These are phyloP conservation scores for Pilaira anomala DNA, from an alignment of 192 early-diverging fungal genomes.

Conservation along the genomic window DNA sequence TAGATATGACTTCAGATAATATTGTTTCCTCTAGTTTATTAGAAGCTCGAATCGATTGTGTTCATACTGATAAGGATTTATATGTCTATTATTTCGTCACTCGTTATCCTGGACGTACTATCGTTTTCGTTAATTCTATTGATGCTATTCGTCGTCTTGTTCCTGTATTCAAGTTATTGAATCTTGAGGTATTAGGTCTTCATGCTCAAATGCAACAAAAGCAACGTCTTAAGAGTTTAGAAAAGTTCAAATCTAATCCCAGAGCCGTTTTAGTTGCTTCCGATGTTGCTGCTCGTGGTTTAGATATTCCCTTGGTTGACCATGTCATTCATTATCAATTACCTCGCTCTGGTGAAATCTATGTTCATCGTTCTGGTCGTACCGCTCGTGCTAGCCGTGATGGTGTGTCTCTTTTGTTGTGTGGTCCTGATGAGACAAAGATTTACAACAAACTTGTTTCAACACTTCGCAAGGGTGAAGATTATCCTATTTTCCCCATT, in stretches of 20 bases:
- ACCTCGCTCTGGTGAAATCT: slow-evolving; percentile 89
- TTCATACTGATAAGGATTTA: slow-evolving; percentile 78
- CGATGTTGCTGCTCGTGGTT: slow-evolving; percentile 93
- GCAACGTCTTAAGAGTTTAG: slow-evolving; percentile 90
- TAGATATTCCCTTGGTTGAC: slow-evolving; percentile 91
- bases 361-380: slow-evolving; percentile 92
- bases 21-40: slow-evolving; percentile 67
- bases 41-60: slow-evolving; percentile 86
- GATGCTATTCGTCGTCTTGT: slow-evolving; percentile 86
- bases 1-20: slow-evolving; percentile 68
- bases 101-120: slow-evolving; percentile 82
- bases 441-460: slow-evolving; percentile 81
- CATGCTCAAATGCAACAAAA: slow-evolving; percentile 97
- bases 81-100: slow-evolving; percentile 86
- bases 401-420: slow-evolving; percentile 81
- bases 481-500: slow-evolving; percentile 76
- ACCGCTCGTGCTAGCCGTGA: slow-evolving; percentile 85
- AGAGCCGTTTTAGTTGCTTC: slow-evolving; percentile 87
- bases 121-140: slow-evolving; percentile 96
- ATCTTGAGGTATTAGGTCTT: slow-evolving; percentile 72
- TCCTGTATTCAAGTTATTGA: slow-evolving; percentile 75
- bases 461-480: slow-evolving; percentile 72
- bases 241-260: slow-evolving; percentile 68
- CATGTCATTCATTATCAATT: slow-evolving; percentile 96
- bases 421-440: slow-evolving; percentile 78